Percentiles rank a stretch among this genome's conserved stretches.
These are phyloP conservation scores for Hypoxylon rubiginosum DNA, from an alignment of 2,329 filamentous ascomycete genomes.

Conservation along the genomic window DNA sequence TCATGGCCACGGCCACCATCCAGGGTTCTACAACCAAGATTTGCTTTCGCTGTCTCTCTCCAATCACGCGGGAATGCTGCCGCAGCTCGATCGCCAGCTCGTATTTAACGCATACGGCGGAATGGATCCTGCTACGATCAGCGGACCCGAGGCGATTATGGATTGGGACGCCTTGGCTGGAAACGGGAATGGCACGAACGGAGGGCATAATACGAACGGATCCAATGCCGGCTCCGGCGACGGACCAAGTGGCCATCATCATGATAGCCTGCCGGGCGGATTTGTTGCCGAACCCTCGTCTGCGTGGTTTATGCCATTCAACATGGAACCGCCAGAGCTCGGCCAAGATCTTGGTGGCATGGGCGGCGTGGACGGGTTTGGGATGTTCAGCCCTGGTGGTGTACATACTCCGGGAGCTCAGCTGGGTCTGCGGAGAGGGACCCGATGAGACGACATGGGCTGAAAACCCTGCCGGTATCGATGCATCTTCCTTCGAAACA, in stretches of 20 bases:
- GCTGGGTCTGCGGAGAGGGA: conserved; percentile 47
- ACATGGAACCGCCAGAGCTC: conserved; percentile 81
- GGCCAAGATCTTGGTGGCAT: conserved; percentile 62
- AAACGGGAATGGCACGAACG: conserved; percentile 47
- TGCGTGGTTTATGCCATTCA: conserved; percentile 95
- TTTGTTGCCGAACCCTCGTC: conserved; percentile 65
- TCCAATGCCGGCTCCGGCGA: conserved; percentile 48
- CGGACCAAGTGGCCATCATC: conserved; percentile 42
- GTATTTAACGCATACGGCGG: conserved; percentile 79
- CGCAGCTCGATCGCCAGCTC: conserved; percentile 80
- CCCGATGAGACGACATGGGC: conserved; percentile 38
- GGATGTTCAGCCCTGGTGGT: conserved; percentile 61
- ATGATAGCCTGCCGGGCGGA: conserved; percentile 45
- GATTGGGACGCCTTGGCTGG: conserved; percentile 62
- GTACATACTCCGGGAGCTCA: conserved; percentile 53
- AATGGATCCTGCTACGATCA: conserved; percentile 60
- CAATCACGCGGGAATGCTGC: conserved; percentile 67
- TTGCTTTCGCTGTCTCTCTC: conserved; percentile 66
- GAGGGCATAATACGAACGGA: conserved; percentile 50
- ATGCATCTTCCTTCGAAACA: not conserved
- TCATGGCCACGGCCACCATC: conserved; percentile 47
- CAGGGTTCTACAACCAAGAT: conserved; percentile 64
- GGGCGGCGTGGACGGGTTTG: conserved; percentile 63
- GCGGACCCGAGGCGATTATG: conserved; percentile 56
- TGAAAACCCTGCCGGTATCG: not conserved